Evolutionary conservation across 1,284 basidiomycete genomes (phyloP).

Genomic region (Afroboletus lepidellus): DNA sequence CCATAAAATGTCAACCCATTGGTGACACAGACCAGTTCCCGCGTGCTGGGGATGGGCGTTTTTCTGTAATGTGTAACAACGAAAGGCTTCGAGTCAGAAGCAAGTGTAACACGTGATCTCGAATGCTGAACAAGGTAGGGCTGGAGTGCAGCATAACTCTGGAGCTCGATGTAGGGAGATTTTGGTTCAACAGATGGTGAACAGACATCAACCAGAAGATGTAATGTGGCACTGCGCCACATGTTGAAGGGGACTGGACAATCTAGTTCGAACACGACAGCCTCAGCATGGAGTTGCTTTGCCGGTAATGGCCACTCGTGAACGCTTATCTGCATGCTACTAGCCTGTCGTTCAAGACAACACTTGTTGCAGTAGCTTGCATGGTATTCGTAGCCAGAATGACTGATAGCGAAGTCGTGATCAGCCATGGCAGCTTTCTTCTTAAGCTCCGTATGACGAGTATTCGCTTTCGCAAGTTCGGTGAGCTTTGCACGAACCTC

Average conservation of each 20-base stretch:
- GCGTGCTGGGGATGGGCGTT: slow-evolving; percentile 26
- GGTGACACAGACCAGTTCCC: slow-evolving; percentile 32
- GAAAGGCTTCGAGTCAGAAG: slow-evolving; percentile 44
- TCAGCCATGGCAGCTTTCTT: neutral
- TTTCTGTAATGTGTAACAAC: slow-evolving; percentile 37
- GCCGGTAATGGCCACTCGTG: slow-evolving; percentile 52
- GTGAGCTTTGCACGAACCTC: slow-evolving; percentile 22
- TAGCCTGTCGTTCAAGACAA: slow-evolving; percentile 17
- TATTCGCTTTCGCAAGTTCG: slow-evolving; percentile 28
- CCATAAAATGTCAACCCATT: slow-evolving; percentile 34
- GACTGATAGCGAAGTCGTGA: slow-evolving; percentile 1
- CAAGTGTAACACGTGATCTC: slow-evolving; percentile 35
- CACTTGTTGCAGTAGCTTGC: slow-evolving; percentile 35
- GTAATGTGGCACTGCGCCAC: slow-evolving; percentile 46
- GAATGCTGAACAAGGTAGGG: slow-evolving; percentile 14
- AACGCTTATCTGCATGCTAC: slow-evolving; percentile 34
- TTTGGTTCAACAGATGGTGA: neutral
- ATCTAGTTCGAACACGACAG: slow-evolving; percentile 45
- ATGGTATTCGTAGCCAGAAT: slow-evolving; percentile 4
- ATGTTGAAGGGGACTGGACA: slow-evolving; percentile 40
- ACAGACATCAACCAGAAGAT: slow-evolving; percentile 37
- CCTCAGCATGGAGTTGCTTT: slow-evolving; percentile 21
- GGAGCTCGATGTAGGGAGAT: slow-evolving; percentile 14
- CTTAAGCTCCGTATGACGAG: slow-evolving; percentile 17
- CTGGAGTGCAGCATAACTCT: slow-evolving; percentile 6